A percentile compares a stretch with the other conserved stretches of the same genome.
Conservation (phyloP, 495 filamentous ascomycete species). For the Aspergillus baeticus region DNA sequence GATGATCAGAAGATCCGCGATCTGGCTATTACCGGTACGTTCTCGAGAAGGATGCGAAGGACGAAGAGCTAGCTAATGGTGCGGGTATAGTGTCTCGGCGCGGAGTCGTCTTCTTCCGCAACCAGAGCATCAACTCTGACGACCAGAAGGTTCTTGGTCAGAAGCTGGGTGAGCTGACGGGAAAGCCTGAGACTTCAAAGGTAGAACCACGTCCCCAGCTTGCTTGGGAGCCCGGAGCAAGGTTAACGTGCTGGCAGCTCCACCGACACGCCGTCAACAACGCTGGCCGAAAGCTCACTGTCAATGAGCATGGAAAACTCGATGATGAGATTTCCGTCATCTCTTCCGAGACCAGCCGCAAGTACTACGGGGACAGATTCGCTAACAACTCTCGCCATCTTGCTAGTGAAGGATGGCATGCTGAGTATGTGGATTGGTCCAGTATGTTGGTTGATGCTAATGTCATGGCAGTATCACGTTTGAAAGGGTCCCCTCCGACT, state of each 20-base stretch:
- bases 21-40: slow-evolving; percentile 5
- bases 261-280: slow-evolving; percentile 7
- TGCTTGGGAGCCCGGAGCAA: no score
- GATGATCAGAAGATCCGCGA: slow-evolving; percentile 1
- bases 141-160: slow-evolving; percentile 2
- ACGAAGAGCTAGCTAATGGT: not conserved
- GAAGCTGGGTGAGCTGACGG: slow-evolving; percentile 7
- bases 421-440: not conserved
- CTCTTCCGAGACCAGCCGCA: not conserved
- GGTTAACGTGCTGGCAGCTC: not conserved
- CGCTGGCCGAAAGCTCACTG: not conserved
- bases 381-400: not conserved
- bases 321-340: slow-evolving; percentile 12
- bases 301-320: not conserved
- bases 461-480: slow-evolving; percentile 6
- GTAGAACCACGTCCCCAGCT: not conserved
- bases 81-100: not conserved
- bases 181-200: slow-evolving; percentile 6
- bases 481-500: slow-evolving; percentile 2
- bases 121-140: not conserved
- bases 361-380: slow-evolving; percentile 3
- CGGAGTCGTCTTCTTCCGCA: slow-evolving; percentile 9
- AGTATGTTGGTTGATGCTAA: not conserved
- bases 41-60: not conserved
- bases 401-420: slow-evolving; percentile 10